phyloP scores from a whole-genome alignment of 2,329 filamentous ascomycete species.

The Colletotrichum eremochloae region DNA sequence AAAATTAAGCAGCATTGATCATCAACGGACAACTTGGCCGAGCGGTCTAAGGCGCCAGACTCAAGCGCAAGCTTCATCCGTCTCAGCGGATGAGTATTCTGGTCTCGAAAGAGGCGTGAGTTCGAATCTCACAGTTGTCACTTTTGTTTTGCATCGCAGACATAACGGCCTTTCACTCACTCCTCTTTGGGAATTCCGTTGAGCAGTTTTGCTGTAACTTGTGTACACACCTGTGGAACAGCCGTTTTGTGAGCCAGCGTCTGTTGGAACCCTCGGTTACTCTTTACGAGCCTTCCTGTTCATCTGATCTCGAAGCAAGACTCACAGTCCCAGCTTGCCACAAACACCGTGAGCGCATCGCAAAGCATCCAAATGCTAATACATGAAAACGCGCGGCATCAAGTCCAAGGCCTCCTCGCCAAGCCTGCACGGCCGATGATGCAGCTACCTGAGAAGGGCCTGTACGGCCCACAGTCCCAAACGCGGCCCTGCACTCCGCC shows the following conservation, averaged over 20 bases:
- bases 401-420: background rate
- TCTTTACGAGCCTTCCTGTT: background rate
- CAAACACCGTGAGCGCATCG: background rate
- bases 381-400: background rate
- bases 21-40: slow-evolving; percentile 38
- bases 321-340: background rate
- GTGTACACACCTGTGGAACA: background rate
- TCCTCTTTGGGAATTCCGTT: background rate
- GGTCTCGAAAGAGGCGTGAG: slow-evolving; percentile 42
- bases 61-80: slow-evolving; percentile 33
- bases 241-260: background rate
- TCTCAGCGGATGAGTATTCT: slow-evolving; percentile 20
- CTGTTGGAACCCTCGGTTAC: too few relatives aligned
- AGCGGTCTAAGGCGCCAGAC: slow-evolving; percentile 43
- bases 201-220: background rate
- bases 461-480: slow-evolving; percentile 4
- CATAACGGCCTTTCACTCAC: background rate
- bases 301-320: background rate
- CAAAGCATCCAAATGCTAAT: background rate
- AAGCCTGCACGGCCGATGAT: background rate
- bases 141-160: background rate
- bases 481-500: slow-evolving; percentile 21
- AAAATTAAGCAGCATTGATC: fast-evolving
- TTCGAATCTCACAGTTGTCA: slow-evolving; percentile 43
- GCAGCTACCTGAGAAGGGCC: background rate